These are phyloP conservation scores for Pulveroboletus sp. DNA, from an alignment of 768 basidiomycete genomes.

Conservation along the genomic window DNA sequence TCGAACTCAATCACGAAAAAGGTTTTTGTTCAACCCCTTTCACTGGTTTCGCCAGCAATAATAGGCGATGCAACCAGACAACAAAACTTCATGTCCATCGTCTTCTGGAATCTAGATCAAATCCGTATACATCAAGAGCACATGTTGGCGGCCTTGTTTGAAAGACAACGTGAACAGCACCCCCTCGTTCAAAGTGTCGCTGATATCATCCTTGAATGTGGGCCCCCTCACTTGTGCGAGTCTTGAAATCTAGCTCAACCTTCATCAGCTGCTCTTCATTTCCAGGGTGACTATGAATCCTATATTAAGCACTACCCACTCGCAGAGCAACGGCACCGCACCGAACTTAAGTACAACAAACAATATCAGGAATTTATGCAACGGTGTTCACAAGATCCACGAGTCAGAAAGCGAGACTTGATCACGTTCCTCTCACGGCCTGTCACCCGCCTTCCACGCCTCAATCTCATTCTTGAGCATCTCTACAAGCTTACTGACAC, in stretches of 20 bases:
- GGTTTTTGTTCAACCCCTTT: conserved; percentile 72
- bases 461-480: conserved; percentile 69
- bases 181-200: conserved; percentile 79
- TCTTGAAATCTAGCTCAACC: conserved; percentile 14
- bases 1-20: conserved; percentile 25
- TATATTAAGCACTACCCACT: conserved; percentile 90
- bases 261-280: conserved; percentile 34
- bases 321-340: conserved; percentile 75
- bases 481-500: conserved; percentile 61
- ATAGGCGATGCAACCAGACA: conserved; percentile 49
- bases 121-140: conserved; percentile 63
- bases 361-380: conserved; percentile 65
- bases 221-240: conserved; percentile 19
- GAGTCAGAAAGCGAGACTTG: conserved; percentile 69
- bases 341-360: conserved; percentile 65
- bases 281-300: conserved; percentile 64
- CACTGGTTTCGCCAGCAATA: conserved; percentile 57
- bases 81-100: conserved; percentile 65
- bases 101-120: conserved; percentile 77
- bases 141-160: conserved; percentile 70
- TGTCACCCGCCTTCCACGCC: conserved; percentile 80
- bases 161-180: conserved; percentile 78
- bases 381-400: conserved; percentile 55
- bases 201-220: conserved; percentile 81
- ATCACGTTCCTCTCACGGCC: conserved; percentile 82